These are phyloP conservation scores for Bonia amplexicaulis DNA, from an alignment of 176 grass and related monocot genomes.

Conservation along the genomic window DNA sequence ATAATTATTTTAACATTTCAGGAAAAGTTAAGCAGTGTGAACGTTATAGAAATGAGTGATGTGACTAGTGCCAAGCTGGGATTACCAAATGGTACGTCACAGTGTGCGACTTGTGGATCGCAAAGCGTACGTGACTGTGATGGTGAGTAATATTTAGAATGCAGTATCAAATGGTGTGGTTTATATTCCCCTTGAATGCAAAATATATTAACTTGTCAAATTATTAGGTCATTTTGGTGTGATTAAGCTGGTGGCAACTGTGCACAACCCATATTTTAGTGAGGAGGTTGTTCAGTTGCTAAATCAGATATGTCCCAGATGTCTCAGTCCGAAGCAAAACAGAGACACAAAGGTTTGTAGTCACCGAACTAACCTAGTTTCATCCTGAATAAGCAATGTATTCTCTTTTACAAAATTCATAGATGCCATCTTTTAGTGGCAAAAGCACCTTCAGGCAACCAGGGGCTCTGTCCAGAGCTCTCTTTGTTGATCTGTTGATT, in stretches of 20 bases:
- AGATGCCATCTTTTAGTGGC: not conserved
- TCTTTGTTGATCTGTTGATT: slow-evolving; percentile 3
- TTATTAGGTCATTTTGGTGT: slow-evolving; percentile 77
- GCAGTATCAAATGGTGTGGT: not conserved
- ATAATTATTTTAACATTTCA: slow-evolving; percentile 34
- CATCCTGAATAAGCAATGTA: slow-evolving; percentile 4
- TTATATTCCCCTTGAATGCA: slow-evolving; percentile 6
- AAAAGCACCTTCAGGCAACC: not conserved
- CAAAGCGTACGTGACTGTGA: slow-evolving; percentile 63
- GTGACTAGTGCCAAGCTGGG: slow-evolving; percentile 77
- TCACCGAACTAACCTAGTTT: slow-evolving; percentile 19
- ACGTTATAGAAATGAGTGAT: slow-evolving; percentile 54
- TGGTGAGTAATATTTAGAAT: slow-evolving; percentile 41
- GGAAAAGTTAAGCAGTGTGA: slow-evolving; percentile 65
- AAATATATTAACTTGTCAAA: slow-evolving; percentile 20
- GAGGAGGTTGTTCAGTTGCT: slow-evolving; percentile 72
- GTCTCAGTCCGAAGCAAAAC: slow-evolving; percentile 51
- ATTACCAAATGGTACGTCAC: slow-evolving; percentile 51
- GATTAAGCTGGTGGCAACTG: slow-evolving; percentile 62
- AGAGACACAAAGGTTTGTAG: slow-evolving; percentile 54
- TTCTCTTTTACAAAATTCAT: slow-evolving; percentile 1
- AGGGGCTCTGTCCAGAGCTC: not conserved
- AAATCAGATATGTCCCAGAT: slow-evolving; percentile 87
- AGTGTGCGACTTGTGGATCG: slow-evolving; percentile 73
- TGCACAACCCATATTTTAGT: slow-evolving; percentile 71